Evolutionary conservation across 208 protist species (phyloP).

Genomic region (Leishmania guyanensis): DNA sequence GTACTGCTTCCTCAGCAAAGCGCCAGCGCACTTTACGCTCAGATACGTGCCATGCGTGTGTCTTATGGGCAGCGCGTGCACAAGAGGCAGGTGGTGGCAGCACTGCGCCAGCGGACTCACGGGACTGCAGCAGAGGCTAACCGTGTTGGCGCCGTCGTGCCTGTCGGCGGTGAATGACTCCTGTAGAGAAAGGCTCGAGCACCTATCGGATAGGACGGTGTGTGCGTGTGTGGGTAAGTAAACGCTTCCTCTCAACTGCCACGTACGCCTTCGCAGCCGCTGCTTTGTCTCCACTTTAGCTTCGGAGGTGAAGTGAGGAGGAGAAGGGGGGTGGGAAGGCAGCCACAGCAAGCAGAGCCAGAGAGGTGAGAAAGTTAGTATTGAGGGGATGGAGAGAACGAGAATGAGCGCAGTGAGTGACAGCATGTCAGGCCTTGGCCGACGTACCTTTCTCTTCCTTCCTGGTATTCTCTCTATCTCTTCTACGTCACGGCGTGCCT

Average conservation of each 20-base stretch:
- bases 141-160: not conserved
- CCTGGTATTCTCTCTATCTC: not conserved
- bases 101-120: constrained; percentile 27
- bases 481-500: not conserved
- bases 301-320: not conserved
- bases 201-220: not conserved
- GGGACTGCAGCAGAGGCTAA: not conserved
- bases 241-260: not conserved
- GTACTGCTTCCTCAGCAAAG: constrained; percentile 46
- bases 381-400: not conserved
- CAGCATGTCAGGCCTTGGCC: not conserved
- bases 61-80: constrained; percentile 63
- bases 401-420: not conserved
- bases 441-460: not conserved
- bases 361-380: not conserved
- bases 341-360: not conserved
- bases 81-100: constrained; percentile 37
- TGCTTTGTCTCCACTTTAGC: not conserved
- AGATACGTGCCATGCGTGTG: constrained; percentile 60
- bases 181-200: not conserved
- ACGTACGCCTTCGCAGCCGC: not conserved
- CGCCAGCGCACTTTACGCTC: constrained; percentile 49
- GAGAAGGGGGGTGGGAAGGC: not conserved
- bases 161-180: not conserved
- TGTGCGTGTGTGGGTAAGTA: not conserved